Evolutionary conservation across 1,284 basidiomycete genomes (phyloP).

Genomic region (Naganishia albida): DNA sequence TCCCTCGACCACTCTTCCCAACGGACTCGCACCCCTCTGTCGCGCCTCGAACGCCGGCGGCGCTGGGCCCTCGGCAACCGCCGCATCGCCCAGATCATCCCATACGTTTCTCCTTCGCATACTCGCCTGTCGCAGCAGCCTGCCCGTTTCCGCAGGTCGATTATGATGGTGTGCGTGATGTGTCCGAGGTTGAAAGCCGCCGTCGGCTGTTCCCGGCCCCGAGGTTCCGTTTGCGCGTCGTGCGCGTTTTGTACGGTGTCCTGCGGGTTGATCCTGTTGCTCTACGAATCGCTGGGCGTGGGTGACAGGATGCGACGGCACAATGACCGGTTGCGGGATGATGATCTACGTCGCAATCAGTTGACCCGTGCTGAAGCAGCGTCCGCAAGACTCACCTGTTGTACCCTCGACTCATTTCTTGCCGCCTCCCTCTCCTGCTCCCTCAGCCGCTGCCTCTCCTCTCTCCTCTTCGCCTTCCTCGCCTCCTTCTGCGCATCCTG

Average conservation of each 20-base stretch:
- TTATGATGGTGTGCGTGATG: slow-evolving; percentile 14
- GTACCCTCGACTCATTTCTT: slow-evolving; percentile 6
- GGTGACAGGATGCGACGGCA: neutral
- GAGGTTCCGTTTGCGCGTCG: neutral
- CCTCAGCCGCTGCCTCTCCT: slow-evolving; percentile 2
- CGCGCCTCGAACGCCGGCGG: slow-evolving; percentile 11
- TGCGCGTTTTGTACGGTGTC: slow-evolving; percentile 7
- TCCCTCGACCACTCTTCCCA: too few relatives aligned
- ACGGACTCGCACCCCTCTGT: neutral
- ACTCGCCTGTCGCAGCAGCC: slow-evolving; percentile 17
- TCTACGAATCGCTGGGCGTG: slow-evolving; percentile 20
- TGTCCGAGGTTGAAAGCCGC: neutral
- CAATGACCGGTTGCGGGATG: slow-evolving; percentile 17
- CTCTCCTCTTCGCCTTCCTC: slow-evolving; percentile 6
- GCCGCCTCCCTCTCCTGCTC: neutral
- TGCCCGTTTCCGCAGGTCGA: neutral
- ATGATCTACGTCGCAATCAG: slow-evolving; percentile 8
- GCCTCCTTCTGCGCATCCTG: slow-evolving; percentile 18
- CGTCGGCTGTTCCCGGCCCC: neutral
- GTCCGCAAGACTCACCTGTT: slow-evolving; percentile 4
- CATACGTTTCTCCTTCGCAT: slow-evolving; percentile 32
- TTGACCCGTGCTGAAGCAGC: neutral
- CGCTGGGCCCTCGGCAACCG: neutral
- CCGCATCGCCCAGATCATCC: slow-evolving; percentile 18
- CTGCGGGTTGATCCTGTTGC: neutral